A percentile compares a stretch with the other conserved stretches of the same genome.
These are phyloP conservation scores for Tillandsia fasciculata DNA, from an alignment of 176 grass and related monocot species.

Conservation along the genomic window DNA sequence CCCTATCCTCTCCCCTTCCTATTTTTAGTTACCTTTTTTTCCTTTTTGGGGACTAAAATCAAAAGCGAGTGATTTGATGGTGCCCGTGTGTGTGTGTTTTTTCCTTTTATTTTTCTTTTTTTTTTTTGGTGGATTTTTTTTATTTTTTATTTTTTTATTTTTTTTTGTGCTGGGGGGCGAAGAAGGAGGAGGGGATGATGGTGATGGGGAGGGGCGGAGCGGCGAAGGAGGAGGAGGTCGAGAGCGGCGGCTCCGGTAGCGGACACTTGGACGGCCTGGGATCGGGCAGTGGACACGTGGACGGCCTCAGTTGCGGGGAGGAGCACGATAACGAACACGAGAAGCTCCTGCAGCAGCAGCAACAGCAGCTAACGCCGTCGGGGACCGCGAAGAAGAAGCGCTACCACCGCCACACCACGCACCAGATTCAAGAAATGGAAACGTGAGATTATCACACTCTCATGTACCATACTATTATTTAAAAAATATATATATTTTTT, in stretches of 20 bases:
- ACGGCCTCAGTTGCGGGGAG: conserved; percentile 69
- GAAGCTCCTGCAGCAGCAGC: conserved; percentile 16
- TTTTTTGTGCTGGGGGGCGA: background rate
- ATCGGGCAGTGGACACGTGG: conserved; percentile 70
- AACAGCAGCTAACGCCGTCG: conserved; percentile 26
- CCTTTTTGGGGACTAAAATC: background rate
- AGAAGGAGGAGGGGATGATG: conserved; percentile 63
- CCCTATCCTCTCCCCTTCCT: conserved; percentile 35
- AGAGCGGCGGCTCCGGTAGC: conserved; percentile 76
- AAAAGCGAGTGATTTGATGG: background rate
- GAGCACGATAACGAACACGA: conserved; percentile 42
- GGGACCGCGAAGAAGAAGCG: conserved; percentile 76
- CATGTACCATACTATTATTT: background rate
- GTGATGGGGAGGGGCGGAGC: conserved; percentile 27
- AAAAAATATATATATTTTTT: background rate
- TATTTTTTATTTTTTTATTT: background rate
- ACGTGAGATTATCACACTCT: conserved; percentile 34
- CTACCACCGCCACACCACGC: conserved; percentile 92
- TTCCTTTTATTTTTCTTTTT: background rate
- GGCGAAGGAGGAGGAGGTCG: conserved; percentile 81
- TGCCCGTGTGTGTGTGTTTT: background rate
- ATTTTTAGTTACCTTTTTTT: background rate
- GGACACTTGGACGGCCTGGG: conserved; percentile 66
- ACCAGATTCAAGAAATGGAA: conserved; percentile 99
- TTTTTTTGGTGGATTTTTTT: background rate